Base-by-base conservation (phyloP, 306 rosid genomes). In the Leucaena leucocephala region DNA sequence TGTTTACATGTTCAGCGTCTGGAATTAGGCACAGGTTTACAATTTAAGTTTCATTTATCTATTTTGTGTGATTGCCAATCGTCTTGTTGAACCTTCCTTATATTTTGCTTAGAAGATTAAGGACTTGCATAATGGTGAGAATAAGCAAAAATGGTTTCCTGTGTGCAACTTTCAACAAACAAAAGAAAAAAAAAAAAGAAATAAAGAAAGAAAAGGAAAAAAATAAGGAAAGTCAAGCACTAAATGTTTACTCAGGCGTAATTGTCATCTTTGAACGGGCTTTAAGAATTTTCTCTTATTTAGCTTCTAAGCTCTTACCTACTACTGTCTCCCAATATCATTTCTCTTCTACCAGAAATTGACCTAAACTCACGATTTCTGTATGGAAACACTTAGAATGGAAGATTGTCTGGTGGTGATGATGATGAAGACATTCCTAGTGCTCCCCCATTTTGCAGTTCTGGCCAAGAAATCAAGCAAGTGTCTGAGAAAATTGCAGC, bases 371-470 rank as follows among this genome's bases (percentile, higher is more conserved):
- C 87, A 81, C 88, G 87, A 80, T 78, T 78, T 84, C 42, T 81
- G 58, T 70, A 75, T 54, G 78, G 72, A 73, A 85, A 82, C 78
- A 39, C 19, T 35, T 87, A 83, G 88, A 80, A 74, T 67, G 90
- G 82, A 72, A 88, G 83, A 78, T 76, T 90, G 55, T 84, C 92
- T 13, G 97, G 91, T 52, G 98, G 91, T 52, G 96, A 92, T 15
- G 97, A 89, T 6, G 93, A 88, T 21, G 73, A 87, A 34, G 88
- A 86, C 35, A 44, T 89, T 89, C 91, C 98, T 15, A 96, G 94
- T 85, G 99, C 99, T 66, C 99, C 99, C 59, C 99, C 99, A 1
- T 84, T 96, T 81, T 74, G 75, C 76, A 88, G 87, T 81, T 82
- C 87, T 43, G 46, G 83, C 68, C 90, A 76, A 66, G 99, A 91